phyloP scores from a whole-genome alignment of 768 basidiomycete species.

The Baorangia bicolor region DNA sequence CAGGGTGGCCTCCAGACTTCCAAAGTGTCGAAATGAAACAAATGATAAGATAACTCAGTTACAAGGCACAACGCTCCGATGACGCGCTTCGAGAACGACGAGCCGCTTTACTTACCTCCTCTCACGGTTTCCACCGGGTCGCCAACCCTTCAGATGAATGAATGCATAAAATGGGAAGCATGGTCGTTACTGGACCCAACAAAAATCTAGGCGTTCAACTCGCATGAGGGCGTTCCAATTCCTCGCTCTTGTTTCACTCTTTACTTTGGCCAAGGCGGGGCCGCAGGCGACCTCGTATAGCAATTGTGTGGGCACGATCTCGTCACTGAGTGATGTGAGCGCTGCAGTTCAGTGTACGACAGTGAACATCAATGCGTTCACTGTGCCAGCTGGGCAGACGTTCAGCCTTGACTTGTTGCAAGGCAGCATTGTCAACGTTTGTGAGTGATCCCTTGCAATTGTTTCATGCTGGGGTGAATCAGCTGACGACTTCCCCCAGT shows the following conservation, averaged over 20 bases:
- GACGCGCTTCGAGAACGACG: too few relatives aligned
- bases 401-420: conserved; percentile 45
- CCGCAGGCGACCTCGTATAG: conserved; percentile 12
- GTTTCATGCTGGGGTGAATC: not conserved
- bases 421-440: conserved; percentile 57
- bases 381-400: conserved; percentile 52
- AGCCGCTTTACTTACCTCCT: too few relatives aligned
- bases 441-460: conserved; percentile 35
- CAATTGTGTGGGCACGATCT: conserved; percentile 52
- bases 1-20: too few relatives aligned
- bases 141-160: not conserved
- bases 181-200: not conserved
- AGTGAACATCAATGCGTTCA: conserved; percentile 56
- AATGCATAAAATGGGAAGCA: conserved; percentile 2
- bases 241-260: conserved; percentile 17
- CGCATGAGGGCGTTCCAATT: conserved; percentile 6
- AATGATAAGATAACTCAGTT: too few relatives aligned
- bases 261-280: conserved; percentile 13
- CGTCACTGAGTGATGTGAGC: conserved; percentile 49
- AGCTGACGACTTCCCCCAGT: conserved; percentile 31
- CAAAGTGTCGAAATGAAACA: too few relatives aligned
- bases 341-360: conserved; percentile 55
- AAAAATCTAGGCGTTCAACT: not conserved
- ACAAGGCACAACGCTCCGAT: too few relatives aligned
- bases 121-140: not conserved